Base-by-base conservation (phyloP, 208 protist genomes). In the Trypanosoma congolense region DNA sequence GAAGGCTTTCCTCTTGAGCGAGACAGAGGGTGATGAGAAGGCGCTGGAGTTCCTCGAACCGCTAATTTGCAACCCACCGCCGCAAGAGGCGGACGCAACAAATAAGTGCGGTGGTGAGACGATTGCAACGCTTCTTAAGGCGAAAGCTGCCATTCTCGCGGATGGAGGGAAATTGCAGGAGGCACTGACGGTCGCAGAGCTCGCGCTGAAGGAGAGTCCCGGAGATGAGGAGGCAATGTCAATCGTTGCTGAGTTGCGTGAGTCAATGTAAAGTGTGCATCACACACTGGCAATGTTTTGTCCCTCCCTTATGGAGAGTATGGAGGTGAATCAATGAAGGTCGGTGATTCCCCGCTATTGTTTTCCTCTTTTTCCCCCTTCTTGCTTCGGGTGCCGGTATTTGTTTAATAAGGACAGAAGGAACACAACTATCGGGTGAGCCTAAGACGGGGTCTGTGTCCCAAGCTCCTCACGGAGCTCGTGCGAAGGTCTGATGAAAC, bases 1-100 rank as follows among this genome's bases (percentile, higher is more conserved):
- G 51, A 95, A 95, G 74, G 85, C 88, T 6, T 95, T 95, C 47
- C 49, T 95, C 38, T 64, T 93, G 45, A 78, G 71, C 58, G 84
- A 95, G 68, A 66, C 79, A 24, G 55, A 75, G n/a, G 70, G 77
- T 31, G 88, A 95, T 54, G 80, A 60, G 26, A 80, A 54, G 18
- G 88, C 84, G 29, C 72, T 95, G 19, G 63, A 50, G 19, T 92
- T 87, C 41, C 76, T 92, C 21, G 80, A 84, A 1, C 60, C 67
- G 9, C 57, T 73, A 12, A 84, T 95, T 31, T 49, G 50, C 8
- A 69, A 82, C 56, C 88, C 88, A 5, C 88, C 88, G 28, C 77
- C 75, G 44, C 80, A 95, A 57, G 85, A 95, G 72, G 85, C 83
- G 40, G 84, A 95, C 31, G 76, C 76, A 14, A 57, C 82, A 3